These are phyloP conservation scores for Tylopilus felleus DNA, from an alignment of 768 basidiomycete species.

Conservation along the genomic window DNA sequence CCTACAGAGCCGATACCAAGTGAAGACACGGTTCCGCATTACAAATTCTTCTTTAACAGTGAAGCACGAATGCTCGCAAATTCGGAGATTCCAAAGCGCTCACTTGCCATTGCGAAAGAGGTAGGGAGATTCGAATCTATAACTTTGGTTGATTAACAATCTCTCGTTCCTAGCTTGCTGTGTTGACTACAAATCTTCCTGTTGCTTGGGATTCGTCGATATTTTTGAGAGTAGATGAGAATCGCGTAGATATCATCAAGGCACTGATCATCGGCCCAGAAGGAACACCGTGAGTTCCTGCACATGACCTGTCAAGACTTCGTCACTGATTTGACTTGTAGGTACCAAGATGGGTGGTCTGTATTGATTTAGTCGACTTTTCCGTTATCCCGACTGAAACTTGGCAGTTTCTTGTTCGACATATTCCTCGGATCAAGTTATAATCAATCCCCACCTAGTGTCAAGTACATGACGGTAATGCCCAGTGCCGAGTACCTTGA, in stretches of 20 bases:
- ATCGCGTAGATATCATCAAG: conserved; percentile 87
- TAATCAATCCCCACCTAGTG: conserved; percentile 78
- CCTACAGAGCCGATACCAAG: conserved; percentile 29
- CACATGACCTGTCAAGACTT: not conserved
- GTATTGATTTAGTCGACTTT: conserved; percentile 20
- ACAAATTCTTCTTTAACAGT: conserved; percentile 78
- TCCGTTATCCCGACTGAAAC: conserved; percentile 5
- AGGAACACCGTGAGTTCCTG: conserved; percentile 75
- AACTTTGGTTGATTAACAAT: conserved; percentile 2
- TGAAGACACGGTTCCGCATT: conserved; percentile 61
- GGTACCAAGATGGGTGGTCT: conserved; percentile 90
- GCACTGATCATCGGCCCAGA: conserved; percentile 91
- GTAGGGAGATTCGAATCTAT: conserved; percentile 34
- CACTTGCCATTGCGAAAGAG: conserved; percentile 94
- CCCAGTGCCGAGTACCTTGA: not conserved
- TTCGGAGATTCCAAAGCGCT: conserved; percentile 87
- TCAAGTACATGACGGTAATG: conserved; percentile 61
- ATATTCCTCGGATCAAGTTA: conserved; percentile 90
- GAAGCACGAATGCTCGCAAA: conserved; percentile 82
- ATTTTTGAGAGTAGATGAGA: conserved; percentile 90
- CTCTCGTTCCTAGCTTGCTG: conserved; percentile 64
- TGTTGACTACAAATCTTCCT: conserved; percentile 91
- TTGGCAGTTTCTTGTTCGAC: conserved; percentile 70
- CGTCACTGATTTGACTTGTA: conserved; percentile 29
- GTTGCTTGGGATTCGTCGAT: conserved; percentile 93